These are phyloP conservation scores for Penicillium sp. DNA, from an alignment of 2,329 filamentous ascomycete genomes.

Conservation along the genomic window DNA sequence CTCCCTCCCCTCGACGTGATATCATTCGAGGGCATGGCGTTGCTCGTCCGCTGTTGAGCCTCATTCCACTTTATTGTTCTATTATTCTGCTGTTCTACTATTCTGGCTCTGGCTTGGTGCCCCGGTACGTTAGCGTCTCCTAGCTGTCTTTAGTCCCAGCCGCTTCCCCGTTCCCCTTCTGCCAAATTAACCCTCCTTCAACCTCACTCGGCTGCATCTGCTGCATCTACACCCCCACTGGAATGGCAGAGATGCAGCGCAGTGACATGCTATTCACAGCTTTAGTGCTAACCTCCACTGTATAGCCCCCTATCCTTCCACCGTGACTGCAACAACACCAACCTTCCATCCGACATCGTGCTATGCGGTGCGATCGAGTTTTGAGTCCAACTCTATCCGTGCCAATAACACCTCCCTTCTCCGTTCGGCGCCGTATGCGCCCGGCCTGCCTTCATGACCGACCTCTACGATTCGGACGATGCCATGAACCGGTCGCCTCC, in stretches of 20 bases:
- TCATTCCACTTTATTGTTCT: conserved; percentile 19
- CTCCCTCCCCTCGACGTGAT: conserved; percentile 1
- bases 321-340: too few relatives aligned
- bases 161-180: too few relatives aligned
- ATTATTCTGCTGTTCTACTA: conserved; percentile 1
- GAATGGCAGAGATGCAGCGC: too few relatives aligned
- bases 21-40: conserved; percentile 11
- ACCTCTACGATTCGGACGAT: conserved; percentile 48
- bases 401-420: conserved; percentile 5
- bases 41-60: conserved; percentile 22
- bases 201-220: too few relatives aligned
- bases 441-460: conserved; percentile 36
- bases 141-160: neutral
- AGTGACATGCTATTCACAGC: too few relatives aligned
- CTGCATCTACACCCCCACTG: too few relatives aligned
- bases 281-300: neutral
- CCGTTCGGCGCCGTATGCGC: conserved; percentile 12
- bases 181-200: too few relatives aligned
- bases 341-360: neutral
- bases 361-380: neutral
- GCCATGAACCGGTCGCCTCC: conserved; percentile 42
- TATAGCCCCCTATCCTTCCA: too few relatives aligned
- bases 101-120: conserved; percentile 38
- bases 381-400: neutral
- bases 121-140: conserved; percentile 2